phyloP scores from a whole-genome alignment of 768 basidiomycete species.

The Psilocybe cubensis region DNA sequence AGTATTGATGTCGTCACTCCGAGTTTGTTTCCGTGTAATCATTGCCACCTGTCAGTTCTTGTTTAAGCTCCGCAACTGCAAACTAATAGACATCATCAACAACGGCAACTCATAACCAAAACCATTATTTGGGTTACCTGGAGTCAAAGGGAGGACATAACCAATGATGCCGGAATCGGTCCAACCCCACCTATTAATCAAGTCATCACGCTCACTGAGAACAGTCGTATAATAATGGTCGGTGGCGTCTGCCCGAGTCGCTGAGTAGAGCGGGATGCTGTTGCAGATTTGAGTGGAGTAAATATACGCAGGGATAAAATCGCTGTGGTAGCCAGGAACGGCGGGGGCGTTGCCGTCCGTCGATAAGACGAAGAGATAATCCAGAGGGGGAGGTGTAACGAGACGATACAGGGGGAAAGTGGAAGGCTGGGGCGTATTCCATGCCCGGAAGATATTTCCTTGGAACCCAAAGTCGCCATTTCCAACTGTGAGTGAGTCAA shows the following conservation, averaged over 20 bases:
- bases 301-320: not conserved
- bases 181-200: not conserved
- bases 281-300: conserved; percentile 1
- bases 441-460: conserved; percentile 12
- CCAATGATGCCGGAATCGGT: not conserved
- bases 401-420: conserved; percentile 3
- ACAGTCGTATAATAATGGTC: conserved; percentile 2
- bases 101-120: too few species aligned
- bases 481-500: not conserved
- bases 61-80: not conserved
- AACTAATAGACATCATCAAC: not conserved
- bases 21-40: too few species aligned
- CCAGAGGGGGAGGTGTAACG: conserved; percentile 4
- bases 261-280: not conserved
- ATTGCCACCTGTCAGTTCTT: too few species aligned
- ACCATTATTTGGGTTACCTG: not conserved
- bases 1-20: too few species aligned
- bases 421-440: conserved; percentile 1
- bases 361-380: not conserved
- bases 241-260: not conserved
- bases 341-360: not conserved
- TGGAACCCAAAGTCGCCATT: conserved; percentile 1
- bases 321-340: not conserved
- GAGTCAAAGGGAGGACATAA: conserved; percentile 2
- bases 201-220: not conserved